A percentile compares a stretch with the other conserved stretches of the same genome.
These are phyloP conservation scores for Suillus fuscotomentosus DNA, from an alignment of 768 basidiomycete species.

Conservation along the genomic window DNA sequence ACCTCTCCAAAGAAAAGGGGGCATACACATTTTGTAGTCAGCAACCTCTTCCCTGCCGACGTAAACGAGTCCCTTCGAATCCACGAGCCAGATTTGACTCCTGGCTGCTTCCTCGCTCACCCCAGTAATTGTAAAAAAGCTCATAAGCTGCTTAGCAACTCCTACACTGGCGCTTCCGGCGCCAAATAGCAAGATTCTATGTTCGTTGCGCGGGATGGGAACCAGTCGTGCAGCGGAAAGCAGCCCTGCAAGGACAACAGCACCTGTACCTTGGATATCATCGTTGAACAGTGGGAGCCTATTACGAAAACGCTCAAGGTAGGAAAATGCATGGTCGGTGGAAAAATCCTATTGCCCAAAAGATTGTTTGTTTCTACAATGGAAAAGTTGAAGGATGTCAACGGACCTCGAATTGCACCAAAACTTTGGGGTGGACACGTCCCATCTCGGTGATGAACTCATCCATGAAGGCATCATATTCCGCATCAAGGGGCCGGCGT, in stretches of 20 bases:
- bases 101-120: slow-evolving; percentile 76
- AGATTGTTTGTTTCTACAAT: not conserved
- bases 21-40: slow-evolving; percentile 79
- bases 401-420: slow-evolving; percentile 81
- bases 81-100: slow-evolving; percentile 75
- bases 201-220: slow-evolving; percentile 61
- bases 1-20: not conserved
- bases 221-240: slow-evolving; percentile 82
- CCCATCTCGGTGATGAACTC: slow-evolving; percentile 89
- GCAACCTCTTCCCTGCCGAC: slow-evolving; percentile 69
- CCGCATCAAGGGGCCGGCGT: slow-evolving; percentile 58
- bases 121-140: slow-evolving; percentile 85
- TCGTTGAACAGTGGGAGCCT: slow-evolving; percentile 86
- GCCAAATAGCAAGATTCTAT: slow-evolving; percentile 90
- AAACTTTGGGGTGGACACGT: slow-evolving; percentile 69
- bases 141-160: slow-evolving; percentile 84
- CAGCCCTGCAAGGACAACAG: slow-evolving; percentile 89
- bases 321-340: slow-evolving; percentile 87
- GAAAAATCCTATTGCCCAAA: slow-evolving; percentile 69
- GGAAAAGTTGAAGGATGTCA: not conserved
- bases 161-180: slow-evolving; percentile 93
- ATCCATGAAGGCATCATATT: slow-evolving; percentile 85
- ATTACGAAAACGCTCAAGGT: slow-evolving; percentile 73
- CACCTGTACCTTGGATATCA: slow-evolving; percentile 89
- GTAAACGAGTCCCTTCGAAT: slow-evolving; percentile 85